These are phyloP conservation scores for Aspergillus sclerotialis DNA, from an alignment of 2,329 filamentous ascomycete genomes.

Conservation along the genomic window DNA sequence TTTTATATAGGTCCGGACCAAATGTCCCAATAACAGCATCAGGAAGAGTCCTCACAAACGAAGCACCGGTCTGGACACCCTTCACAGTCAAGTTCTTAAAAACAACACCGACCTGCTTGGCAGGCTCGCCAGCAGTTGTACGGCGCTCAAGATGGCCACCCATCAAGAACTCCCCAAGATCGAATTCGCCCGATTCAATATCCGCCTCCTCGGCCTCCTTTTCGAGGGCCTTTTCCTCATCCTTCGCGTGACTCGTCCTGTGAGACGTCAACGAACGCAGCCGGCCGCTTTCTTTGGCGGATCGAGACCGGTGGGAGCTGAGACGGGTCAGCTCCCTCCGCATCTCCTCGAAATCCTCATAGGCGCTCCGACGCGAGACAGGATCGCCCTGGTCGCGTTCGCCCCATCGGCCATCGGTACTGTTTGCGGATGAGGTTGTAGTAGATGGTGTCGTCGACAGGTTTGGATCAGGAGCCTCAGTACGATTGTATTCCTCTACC, in stretches of 20 bases:
- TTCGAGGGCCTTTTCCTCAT: constrained; percentile 44
- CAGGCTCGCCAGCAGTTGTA: constrained; percentile 54
- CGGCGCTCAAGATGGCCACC: constrained; percentile 71
- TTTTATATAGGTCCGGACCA: constrained; percentile 67
- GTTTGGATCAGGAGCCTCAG: constrained; percentile 5
- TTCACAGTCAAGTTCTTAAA: constrained; percentile 72
- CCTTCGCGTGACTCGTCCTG: constrained; percentile 22
- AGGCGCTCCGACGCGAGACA: constrained; percentile 46
- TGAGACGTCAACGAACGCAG: constrained; percentile 16
- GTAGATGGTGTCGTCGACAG: constrained; percentile 10
- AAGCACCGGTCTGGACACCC: constrained; percentile 59
- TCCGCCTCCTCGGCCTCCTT: constrained; percentile 16
- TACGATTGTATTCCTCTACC: neutral
- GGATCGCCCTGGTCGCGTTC: constrained; percentile 52
- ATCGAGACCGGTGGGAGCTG: constrained; percentile 36
- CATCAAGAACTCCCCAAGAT: constrained; percentile 63
- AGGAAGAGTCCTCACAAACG: constrained; percentile 65
- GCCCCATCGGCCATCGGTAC: constrained; percentile 52
- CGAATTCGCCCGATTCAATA: constrained; percentile 46
- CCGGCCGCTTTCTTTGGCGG: constrained; percentile 20
- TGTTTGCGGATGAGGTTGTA: constrained; percentile 10
- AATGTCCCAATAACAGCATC: constrained; percentile 71
- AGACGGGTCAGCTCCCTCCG: constrained; percentile 49
- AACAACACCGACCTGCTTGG: constrained; percentile 71
- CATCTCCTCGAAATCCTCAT: constrained; percentile 55